Evolutionary conservation across 108 stramenopile genomes (phyloP).

Genomic region (Cyclotella cryptica): DNA sequence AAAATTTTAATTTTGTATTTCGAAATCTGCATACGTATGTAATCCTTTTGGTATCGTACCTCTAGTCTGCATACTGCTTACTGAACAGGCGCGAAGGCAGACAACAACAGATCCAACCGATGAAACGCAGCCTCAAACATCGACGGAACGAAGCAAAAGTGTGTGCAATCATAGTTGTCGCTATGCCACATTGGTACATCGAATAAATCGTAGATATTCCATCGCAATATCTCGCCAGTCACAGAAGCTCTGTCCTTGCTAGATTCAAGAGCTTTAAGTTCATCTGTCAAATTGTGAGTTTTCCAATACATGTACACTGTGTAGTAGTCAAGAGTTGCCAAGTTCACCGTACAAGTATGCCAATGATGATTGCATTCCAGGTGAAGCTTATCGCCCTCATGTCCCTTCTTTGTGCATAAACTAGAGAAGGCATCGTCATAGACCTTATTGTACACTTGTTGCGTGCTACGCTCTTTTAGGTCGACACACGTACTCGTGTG

Average conservation of each 20-base stretch:
- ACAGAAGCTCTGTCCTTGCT: not conserved
- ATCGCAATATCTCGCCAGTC: slow-evolving; percentile 2
- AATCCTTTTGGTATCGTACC: too few relatives aligned
- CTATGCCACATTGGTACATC: not conserved
- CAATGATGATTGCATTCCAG: not conserved
- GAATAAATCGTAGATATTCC: slow-evolving; percentile 18
- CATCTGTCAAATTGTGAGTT: not conserved
- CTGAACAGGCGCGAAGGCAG: not conserved
- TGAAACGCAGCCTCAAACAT: slow-evolving; percentile 25
- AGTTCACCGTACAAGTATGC: slow-evolving; percentile 13
- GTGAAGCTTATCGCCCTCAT: not conserved
- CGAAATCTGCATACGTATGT: too few relatives aligned
- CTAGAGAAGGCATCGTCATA: slow-evolving; percentile 14
- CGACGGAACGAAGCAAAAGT: slow-evolving; percentile 16
- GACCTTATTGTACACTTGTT: slow-evolving; percentile 16
- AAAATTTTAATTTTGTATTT: too few relatives aligned
- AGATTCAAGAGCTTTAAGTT: not conserved
- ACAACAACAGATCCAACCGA: slow-evolving; percentile 16
- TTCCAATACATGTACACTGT: slow-evolving; percentile 18
- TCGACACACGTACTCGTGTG: not conserved
- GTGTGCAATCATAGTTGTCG: slow-evolving; percentile 4
- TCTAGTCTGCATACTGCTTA: too few relatives aligned
- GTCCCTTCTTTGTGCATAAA: not conserved
- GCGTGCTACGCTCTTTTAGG: not conserved
- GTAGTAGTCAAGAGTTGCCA: not conserved